Evolutionary conservation across 2,329 filamentous ascomycete genomes (phyloP).

Genomic region (Myriosclerotinia curreyana): DNA sequence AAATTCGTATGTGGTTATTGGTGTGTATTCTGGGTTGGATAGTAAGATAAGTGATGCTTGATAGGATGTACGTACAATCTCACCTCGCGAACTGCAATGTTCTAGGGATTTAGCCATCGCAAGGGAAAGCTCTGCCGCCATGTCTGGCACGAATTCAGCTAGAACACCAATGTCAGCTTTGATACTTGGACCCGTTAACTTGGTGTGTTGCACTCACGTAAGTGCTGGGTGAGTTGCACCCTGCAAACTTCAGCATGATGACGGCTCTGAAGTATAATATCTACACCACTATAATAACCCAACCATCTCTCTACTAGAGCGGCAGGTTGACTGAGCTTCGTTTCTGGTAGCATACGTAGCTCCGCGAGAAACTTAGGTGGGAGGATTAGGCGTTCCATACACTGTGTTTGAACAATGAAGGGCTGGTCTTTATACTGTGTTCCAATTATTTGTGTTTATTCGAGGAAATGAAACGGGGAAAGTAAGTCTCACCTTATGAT

Average conservation of each 20-base stretch:
- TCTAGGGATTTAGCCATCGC: not conserved
- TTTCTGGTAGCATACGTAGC: slow-evolving; percentile 7
- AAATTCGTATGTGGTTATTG: not conserved
- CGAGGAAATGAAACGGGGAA: not conserved
- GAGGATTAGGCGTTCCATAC: slow-evolving; percentile 6
- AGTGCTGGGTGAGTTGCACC: slow-evolving; percentile 15
- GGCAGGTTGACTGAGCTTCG: slow-evolving; percentile 13
- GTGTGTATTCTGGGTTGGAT: not conserved
- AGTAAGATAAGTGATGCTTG: not conserved
- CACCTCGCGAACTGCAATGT: not conserved
- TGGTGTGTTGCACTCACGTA: not conserved
- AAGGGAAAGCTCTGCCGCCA: slow-evolving; percentile 9
- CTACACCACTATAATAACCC: slow-evolving; percentile 10
- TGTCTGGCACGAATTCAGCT: slow-evolving; percentile 5
- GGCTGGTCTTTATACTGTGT: slow-evolving; percentile 4
- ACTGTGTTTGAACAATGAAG: slow-evolving; percentile 7
- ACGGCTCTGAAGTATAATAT: slow-evolving; percentile 8
- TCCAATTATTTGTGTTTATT: not conserved
- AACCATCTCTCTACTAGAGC: slow-evolving; percentile 14
- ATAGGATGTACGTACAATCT: not conserved
- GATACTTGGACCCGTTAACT: not conserved
- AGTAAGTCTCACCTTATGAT: not conserved
- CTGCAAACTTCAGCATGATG: slow-evolving; percentile 13
- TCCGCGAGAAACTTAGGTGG: slow-evolving; percentile 5
- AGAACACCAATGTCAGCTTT: not conserved